phyloP scores from a whole-genome alignment of 805 yeast species.

The Zygosaccharomyces bailii region DNA sequence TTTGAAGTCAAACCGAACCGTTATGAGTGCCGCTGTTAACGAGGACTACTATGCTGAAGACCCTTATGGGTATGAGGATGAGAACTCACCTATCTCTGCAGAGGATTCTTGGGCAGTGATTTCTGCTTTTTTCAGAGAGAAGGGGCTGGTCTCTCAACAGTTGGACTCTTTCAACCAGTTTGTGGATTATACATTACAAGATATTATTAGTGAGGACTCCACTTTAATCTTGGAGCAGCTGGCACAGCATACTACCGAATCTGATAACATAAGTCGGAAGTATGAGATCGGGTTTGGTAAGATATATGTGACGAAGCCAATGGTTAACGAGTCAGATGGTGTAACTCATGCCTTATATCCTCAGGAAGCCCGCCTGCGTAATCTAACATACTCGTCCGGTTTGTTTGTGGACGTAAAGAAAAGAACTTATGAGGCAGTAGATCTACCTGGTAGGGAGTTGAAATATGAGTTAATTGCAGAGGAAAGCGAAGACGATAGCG shows the following conservation, averaged over 20 bases:
- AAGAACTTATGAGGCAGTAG: slow-evolving; percentile 78
- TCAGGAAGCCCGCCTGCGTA: slow-evolving; percentile 95
- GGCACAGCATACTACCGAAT: slow-evolving; percentile 92
- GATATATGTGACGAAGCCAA: slow-evolving; percentile 92
- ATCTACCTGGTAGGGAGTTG: slow-evolving; percentile 56
- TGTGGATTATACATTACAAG: slow-evolving; percentile 94
- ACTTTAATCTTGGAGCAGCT: slow-evolving; percentile 94
- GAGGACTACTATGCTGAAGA: slow-evolving; percentile 46
- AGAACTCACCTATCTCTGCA: slow-evolving; percentile 74
- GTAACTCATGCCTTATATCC: slow-evolving; percentile 99
- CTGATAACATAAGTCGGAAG: slow-evolving; percentile 84
- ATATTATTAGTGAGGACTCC: slow-evolving; percentile 92
- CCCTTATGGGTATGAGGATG: slow-evolving; percentile 71
- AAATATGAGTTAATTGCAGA: slow-evolving; percentile 52
- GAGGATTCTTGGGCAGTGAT: slow-evolving; percentile 99
- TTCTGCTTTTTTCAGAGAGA: slow-evolving; percentile 91
- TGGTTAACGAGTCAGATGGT: slow-evolving; percentile 99
- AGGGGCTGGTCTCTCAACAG: slow-evolving; percentile 97
- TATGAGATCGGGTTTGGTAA: slow-evolving; percentile 98
- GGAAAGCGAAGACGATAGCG: slow-evolving; percentile 58
- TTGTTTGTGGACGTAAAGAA: slow-evolving; percentile 94
- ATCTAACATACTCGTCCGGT: slow-evolving; percentile 93
- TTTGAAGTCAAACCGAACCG: slow-evolving; percentile 6
- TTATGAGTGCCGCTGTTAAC: slow-evolving; percentile 11
- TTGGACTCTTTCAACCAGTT: slow-evolving; percentile 97